Conservation (phyloP, 192 early-diverging fungal species). For the Coemansia reversa region DNA sequence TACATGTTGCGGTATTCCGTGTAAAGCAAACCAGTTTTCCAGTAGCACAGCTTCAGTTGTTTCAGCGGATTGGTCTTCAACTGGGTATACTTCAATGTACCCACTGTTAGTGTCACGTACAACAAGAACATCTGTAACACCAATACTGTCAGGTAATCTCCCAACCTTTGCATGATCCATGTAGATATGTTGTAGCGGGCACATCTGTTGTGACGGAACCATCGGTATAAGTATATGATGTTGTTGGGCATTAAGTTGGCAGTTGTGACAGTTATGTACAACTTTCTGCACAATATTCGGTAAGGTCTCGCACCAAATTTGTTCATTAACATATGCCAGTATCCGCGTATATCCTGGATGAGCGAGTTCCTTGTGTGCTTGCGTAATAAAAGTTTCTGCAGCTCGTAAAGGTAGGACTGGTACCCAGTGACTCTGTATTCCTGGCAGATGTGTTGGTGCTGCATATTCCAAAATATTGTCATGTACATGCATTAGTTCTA, state of each 20-base stretch:
- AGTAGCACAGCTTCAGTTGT: no score
- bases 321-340: background rate
- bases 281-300: no score
- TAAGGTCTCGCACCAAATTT: no score
- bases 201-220: background rate
- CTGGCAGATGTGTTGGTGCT: background rate
- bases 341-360: background rate
- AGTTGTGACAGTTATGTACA: background rate
- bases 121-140: no score
- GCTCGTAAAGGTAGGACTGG: background rate
- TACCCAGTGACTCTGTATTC: background rate
- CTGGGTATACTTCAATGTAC: no score
- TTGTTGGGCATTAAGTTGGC: conserved; percentile 1
- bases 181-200: background rate
- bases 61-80: no score
- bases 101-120: no score
- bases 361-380: background rate
- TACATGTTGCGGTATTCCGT: no score
- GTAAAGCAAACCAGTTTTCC: no score
- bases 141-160: no score
- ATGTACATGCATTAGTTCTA: background rate
- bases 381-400: background rate
- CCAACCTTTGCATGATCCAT: background rate
- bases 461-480: background rate
- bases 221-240: background rate